A percentile compares a stretch with the other conserved stretches of the same genome.
Evolutionary conservation across 352 stramenopile genomes (phyloP).

Genomic region (Hyaloperonospora brassicae): DNA sequence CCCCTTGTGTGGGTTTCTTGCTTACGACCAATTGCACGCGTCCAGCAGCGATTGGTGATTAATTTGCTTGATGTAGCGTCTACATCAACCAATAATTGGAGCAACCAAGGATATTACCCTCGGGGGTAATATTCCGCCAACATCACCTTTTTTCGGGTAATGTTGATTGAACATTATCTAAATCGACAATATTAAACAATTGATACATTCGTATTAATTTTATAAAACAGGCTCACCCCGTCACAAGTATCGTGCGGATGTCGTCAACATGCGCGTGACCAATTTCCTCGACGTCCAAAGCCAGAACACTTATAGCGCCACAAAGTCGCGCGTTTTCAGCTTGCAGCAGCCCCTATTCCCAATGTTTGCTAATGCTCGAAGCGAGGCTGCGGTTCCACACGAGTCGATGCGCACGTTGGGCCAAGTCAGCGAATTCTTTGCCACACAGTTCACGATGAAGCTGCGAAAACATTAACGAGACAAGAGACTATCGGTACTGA

Average conservation of each 20-base stretch:
- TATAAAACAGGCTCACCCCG: too few relatives aligned
- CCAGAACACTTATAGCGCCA: slow-evolving; percentile 74
- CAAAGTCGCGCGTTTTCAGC: slow-evolving; percentile 91
- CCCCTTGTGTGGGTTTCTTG: too few relatives aligned
- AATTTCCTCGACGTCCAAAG: slow-evolving; percentile 94
- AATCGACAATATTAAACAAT: too few relatives aligned
- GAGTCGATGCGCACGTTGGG: slow-evolving; percentile 82
- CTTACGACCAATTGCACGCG: too few relatives aligned
- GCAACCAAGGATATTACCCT: too few relatives aligned
- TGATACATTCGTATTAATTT: too few relatives aligned
- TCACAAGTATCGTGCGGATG: slow-evolving; percentile 43
- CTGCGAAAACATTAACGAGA: slow-evolving; percentile 94
- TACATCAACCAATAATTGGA: too few relatives aligned
- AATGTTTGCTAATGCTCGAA: slow-evolving; percentile 94
- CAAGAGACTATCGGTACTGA: slow-evolving; percentile 89
- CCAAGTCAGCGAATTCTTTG: slow-evolving; percentile 52
- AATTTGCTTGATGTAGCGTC: too few relatives aligned
- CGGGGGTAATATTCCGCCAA: too few relatives aligned
- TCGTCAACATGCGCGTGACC: slow-evolving; percentile 88
- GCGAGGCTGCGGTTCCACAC: slow-evolving; percentile 95
- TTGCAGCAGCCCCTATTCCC: slow-evolving; percentile 84
- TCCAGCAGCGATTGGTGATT: too few relatives aligned
- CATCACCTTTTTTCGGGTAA: too few relatives aligned
- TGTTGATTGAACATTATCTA: too few relatives aligned
- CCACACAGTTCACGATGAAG: slow-evolving; percentile 97